Evolutionary conservation across 805 yeast genomes (phyloP), one percentile per base, ranked within the genome.

Genomic region (Torulaspora delbrueckii): DNA sequence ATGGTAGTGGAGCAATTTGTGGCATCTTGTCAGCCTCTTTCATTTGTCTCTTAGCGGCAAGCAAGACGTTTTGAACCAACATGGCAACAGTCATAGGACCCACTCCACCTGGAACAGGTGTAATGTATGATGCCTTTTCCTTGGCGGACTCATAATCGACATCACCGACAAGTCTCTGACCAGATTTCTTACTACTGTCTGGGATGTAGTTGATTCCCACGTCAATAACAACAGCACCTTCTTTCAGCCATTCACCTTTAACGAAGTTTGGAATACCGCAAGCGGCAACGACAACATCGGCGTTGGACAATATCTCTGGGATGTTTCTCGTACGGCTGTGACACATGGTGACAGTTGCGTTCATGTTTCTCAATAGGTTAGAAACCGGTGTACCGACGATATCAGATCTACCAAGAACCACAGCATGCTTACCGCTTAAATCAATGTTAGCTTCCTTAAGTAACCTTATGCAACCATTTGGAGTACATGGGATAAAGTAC

Each of bases 31-130:
- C 51, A n/a, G 48, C 47, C 27, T 62, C 62, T 24, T 57, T 59
- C 42, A 66, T 74, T 59, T 75, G 79, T 44, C 77, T 70, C 57
- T 83, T 74, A 16, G 98, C 96, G 42, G 96, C 87, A 53, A 78
- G 75, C 47, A 81, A 73, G 8, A 91, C 91, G 61, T 93, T 91
- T 53, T 84, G 78, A 51, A 90, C 77, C 50, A 91, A 78, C 96
- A 90, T 89, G 33, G 96, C 96, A 39, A 91, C 97, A 23, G 99
- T 91, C 98, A 91, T 91, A 53, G 99, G 99, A 33, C 99, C 99
- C 52, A 91, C 98, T 58, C 98, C 98, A 63, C 98, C 98, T 26
- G 99, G 99, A 45, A 91, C 99, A 13, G 99, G 99, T 5, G 98
- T 90, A 52, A 93, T 77, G 56, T 75, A 78, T 6, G 82, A 72